These are phyloP conservation scores for Leccinum subrobustum DNA, from an alignment of 1,284 basidiomycete species.

Conservation along the genomic window DNA sequence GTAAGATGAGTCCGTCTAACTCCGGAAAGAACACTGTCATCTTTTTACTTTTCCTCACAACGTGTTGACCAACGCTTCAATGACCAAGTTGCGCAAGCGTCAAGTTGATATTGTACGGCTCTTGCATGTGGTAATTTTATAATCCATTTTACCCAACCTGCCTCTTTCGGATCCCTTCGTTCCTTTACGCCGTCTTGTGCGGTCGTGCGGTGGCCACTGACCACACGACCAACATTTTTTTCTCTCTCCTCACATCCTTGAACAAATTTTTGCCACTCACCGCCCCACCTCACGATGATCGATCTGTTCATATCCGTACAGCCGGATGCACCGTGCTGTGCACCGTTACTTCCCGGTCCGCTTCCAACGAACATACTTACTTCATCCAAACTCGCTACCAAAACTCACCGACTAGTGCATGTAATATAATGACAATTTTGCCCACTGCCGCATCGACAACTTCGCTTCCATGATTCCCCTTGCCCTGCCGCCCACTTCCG, in stretches of 20 bases:
- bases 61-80: conserved; percentile 4
- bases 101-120: conserved; percentile 22
- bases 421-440: conserved; percentile 12
- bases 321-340: conserved; percentile 26
- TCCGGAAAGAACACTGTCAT: conserved; percentile 27
- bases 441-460: conserved; percentile 16
- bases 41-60: conserved; percentile 9
- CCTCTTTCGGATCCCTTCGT: conserved; percentile 12
- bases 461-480: conserved; percentile 26
- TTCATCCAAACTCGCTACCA: conserved; percentile 14
- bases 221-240: conserved; percentile 7
- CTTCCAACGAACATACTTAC: conserved; percentile 4
- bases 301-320: conserved; percentile 33
- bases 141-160: conserved; percentile 12
- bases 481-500: conserved; percentile 26
- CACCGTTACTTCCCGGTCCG: conserved; percentile 26
- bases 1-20: conserved; percentile 32
- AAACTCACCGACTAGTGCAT: conserved; percentile 8
- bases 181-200: conserved; percentile 6
- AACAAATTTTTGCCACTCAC: conserved; percentile 23
- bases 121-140: conserved; percentile 18
- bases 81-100: not conserved
- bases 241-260: conserved; percentile 4
- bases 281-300: conserved; percentile 13
- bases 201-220: not conserved